Percentiles rank a stretch among this genome's conserved stretches.
These are phyloP conservation scores for Colletotrichum lentis DNA, from an alignment of 2,329 filamentous ascomycete genomes.

Conservation along the genomic window DNA sequence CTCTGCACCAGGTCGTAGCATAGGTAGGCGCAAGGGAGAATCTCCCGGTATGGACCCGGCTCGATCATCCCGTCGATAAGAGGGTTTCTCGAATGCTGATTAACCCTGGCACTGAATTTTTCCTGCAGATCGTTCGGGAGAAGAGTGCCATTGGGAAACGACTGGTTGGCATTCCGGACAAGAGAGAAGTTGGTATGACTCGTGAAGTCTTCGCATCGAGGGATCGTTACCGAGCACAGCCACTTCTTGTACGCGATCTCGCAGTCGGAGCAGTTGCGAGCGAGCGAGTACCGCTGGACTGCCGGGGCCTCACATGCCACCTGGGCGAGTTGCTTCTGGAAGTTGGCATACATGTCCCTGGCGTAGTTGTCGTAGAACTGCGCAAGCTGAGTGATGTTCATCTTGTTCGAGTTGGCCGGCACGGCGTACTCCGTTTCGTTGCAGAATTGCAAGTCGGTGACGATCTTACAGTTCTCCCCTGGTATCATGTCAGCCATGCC, in stretches of 20 bases:
- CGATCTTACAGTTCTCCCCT: conserved; percentile 84
- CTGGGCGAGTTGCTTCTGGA: conserved; percentile 82
- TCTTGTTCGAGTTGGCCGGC: conserved; percentile 75
- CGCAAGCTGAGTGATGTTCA: conserved; percentile 67
- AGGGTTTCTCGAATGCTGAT: conserved; percentile 71
- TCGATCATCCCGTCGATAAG: conserved; percentile 75
- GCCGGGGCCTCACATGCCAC: conserved; percentile 81
- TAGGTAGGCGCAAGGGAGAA: conserved; percentile 86
- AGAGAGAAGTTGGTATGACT: conserved; percentile 57
- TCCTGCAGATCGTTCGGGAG: conserved; percentile 52
- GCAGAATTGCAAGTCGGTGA: conserved; percentile 90
- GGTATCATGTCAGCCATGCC: conserved; percentile 15
- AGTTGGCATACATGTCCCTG: conserved; percentile 73
- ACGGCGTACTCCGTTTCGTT: conserved; percentile 89
- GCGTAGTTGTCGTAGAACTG: conserved; percentile 83
- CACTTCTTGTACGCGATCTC: conserved; percentile 85
- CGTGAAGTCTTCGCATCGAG: conserved; percentile 86
- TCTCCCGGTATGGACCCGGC: conserved; percentile 92
- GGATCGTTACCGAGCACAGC: conserved; percentile 93
- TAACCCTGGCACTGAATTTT: conserved; percentile 47
- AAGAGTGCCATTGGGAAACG: conserved; percentile 74
- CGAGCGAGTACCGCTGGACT: conserved; percentile 82
- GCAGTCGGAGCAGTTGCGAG: conserved; percentile 79
- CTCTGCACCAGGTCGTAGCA: conserved; percentile 87
- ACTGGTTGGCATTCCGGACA: conserved; percentile 73